These are phyloP conservation scores for Zasmidium cellare DNA, from an alignment of 2,329 filamentous ascomycete species.

Conservation along the genomic window DNA sequence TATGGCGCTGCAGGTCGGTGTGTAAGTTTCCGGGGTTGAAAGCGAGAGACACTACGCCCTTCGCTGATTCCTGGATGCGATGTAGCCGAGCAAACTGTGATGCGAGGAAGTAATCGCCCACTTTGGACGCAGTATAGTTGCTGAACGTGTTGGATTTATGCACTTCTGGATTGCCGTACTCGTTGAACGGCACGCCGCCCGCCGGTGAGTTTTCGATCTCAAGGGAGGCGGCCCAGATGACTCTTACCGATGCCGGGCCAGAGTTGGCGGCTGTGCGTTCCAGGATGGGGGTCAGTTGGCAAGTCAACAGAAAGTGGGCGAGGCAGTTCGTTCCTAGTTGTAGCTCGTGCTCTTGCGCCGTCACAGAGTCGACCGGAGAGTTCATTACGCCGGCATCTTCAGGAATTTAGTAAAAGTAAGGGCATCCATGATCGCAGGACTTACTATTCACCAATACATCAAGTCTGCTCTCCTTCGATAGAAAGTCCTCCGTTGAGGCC, in stretches of 20 bases:
- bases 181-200: slow-evolving; percentile 21
- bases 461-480: slow-evolving; percentile 36
- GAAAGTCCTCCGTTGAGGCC: slow-evolving; percentile 35
- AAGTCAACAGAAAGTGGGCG: slow-evolving; percentile 36
- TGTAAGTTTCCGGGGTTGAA: slow-evolving; percentile 36
- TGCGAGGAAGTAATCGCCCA: slow-evolving; percentile 29
- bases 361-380: slow-evolving; percentile 36
- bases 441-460: slow-evolving; percentile 44
- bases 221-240: slow-evolving; percentile 32
- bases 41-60: slow-evolving; percentile 27
- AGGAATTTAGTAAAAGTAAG: background rate
- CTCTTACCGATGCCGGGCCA: slow-evolving; percentile 28
- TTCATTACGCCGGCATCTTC: slow-evolving; percentile 24
- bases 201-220: slow-evolving; percentile 24
- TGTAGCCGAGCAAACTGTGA: slow-evolving; percentile 21
- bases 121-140: slow-evolving; percentile 32
- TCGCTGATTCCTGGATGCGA: background rate
- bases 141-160: slow-evolving; percentile 8
- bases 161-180: slow-evolving; percentile 13
- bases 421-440: background rate
- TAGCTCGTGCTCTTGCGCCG: slow-evolving; percentile 34
- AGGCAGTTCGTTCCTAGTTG: slow-evolving; percentile 38
- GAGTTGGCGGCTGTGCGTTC: slow-evolving; percentile 24
- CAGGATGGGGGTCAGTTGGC: slow-evolving; percentile 33
- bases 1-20: slow-evolving; percentile 32